Evolutionary conservation across 1,284 basidiomycete species (phyloP), one percentile per base, ranked within the genome.

Genomic region (Papiliotrema flavescens): DNA sequence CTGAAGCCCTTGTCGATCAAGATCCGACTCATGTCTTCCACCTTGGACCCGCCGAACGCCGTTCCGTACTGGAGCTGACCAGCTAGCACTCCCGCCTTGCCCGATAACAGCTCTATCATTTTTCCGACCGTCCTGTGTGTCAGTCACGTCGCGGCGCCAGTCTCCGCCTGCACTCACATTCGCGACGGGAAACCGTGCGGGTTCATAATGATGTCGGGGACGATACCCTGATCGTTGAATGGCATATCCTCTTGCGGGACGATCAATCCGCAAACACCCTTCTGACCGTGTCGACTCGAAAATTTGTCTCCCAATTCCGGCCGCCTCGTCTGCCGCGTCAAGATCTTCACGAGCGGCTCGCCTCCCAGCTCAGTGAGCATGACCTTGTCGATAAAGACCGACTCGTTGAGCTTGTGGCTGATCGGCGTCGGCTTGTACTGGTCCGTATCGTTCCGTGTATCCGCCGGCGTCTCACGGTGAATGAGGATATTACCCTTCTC

Each of bases 211-310:
- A 95, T 91, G 77, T 98, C 96, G 85, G 78, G 93, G 70, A 84
- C 88, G 64, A 98, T 95, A 28, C 96, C 96, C 69, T 90, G 86
- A 78, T 98, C 95, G 69, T 94, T 97, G 81, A 99, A 99, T 3
- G 96, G 96, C 92, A 99, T 89, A 76, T 99, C 96, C 67, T 93
- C 92, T 71, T 98, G 96, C 65, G 93, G 95, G 49, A 98, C 95
- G 70, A 98, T 98, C 70, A 99, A 78, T 19, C 96, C 96, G 76
- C 94, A 98, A 15, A 98, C 96, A 60, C 96, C 96, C 78, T 99
- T 99, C 78, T 99, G 96, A 41, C 96, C 96, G 75, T 99, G 96
- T 60, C 96, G 81, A 3, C 90, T 94, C 40, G 94, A 97, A 74
- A 99, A 99, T 79, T 99, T 99, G 80, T 99, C 96, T 3, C 96